Evolutionary conservation across 2,329 filamentous ascomycete genomes (phyloP).

Genomic region (Aspergillus sp.): DNA sequence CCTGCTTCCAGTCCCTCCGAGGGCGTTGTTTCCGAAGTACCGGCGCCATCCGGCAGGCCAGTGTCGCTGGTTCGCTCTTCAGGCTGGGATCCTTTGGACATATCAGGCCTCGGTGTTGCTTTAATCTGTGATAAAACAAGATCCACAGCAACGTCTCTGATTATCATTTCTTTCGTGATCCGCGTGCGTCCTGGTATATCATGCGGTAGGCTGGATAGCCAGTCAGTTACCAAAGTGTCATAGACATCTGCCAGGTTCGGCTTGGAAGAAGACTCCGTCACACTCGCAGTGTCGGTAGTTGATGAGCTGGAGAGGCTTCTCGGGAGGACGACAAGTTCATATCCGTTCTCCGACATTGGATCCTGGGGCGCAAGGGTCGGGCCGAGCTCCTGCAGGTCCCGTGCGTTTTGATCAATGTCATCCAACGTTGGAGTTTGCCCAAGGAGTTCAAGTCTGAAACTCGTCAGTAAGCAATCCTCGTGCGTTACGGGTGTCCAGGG

Average conservation of each 20-base stretch:
- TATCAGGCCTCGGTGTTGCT: slow-evolving; percentile 8
- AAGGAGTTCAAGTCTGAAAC: slow-evolving; percentile 24
- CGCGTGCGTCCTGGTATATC: slow-evolving; percentile 28
- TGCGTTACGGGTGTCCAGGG: neutral
- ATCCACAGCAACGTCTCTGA: slow-evolving; percentile 28
- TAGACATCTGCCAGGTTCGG: slow-evolving; percentile 22
- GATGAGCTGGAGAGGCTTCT: slow-evolving; percentile 8
- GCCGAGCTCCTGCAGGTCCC: slow-evolving; percentile 19
- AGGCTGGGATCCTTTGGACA: neutral
- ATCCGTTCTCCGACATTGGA: slow-evolving; percentile 3
- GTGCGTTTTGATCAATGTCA: slow-evolving; percentile 28
- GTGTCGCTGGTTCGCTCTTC: neutral
- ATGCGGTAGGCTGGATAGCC: slow-evolving; percentile 25
- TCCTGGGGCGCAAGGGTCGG: slow-evolving; percentile 7
- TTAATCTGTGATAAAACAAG: slow-evolving; percentile 27
- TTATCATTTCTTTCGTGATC: slow-evolving; percentile 29
- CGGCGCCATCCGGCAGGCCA: neutral
- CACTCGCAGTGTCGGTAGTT: slow-evolving; percentile 5
- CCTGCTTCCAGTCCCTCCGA: neutral
- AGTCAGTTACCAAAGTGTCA: slow-evolving; percentile 27
- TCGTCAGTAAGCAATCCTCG: slow-evolving; percentile 4
- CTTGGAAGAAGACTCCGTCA: slow-evolving; percentile 2
- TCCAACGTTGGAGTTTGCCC: slow-evolving; percentile 17
- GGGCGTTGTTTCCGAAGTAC: neutral
- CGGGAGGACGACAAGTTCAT: slow-evolving; percentile 14